These are phyloP conservation scores for Pichia sp. DNA, from an alignment of 1,139 yeast genomes.

Conservation along the genomic window DNA sequence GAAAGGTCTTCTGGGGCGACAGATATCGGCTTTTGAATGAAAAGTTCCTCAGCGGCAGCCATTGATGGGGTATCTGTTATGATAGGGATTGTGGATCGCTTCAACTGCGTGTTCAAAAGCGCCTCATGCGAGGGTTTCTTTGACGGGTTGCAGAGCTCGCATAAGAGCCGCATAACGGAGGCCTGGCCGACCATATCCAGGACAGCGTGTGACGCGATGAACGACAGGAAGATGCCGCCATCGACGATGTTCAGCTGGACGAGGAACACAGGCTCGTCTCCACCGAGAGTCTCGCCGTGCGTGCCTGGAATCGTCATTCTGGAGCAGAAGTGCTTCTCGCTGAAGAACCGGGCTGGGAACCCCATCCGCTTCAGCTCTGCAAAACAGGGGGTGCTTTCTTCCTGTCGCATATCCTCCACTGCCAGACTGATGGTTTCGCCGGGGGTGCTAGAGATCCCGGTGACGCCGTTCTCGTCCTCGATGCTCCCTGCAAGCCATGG, in stretches of 20 bases:
- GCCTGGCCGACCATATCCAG: conserved; percentile 2
- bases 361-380: background rate
- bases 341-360: conserved; percentile 1
- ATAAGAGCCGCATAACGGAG: background rate
- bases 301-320: conserved; percentile 2
- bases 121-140: background rate
- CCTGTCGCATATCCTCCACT: background rate
- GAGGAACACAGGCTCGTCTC: background rate
- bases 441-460: background rate
- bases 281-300: background rate
- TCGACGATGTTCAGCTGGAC: background rate
- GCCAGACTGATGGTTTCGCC: background rate
- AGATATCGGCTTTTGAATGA: background rate
- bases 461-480: background rate
- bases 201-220: conserved; percentile 1
- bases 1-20: background rate
- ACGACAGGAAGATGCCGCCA: background rate
- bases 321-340: background rate
- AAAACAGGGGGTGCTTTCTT: background rate
- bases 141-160: background rate
- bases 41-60: background rate
- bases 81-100: background rate
- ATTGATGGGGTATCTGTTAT: background rate
- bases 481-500: background rate
- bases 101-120: background rate